phyloP scores from a whole-genome alignment of 176 grass and related monocot species.

The Elymus sibiricus region DNA sequence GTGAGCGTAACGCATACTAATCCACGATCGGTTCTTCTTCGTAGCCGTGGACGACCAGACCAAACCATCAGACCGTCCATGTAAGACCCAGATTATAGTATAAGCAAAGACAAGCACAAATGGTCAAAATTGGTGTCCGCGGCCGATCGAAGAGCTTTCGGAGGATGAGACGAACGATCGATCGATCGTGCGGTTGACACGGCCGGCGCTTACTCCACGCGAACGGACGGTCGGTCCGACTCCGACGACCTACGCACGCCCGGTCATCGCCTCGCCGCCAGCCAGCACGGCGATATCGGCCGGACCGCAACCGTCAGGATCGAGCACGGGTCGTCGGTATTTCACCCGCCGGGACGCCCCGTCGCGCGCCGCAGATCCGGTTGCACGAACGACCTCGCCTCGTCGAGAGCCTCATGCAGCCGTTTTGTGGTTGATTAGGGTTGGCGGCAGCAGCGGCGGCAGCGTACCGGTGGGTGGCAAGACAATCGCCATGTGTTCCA shows the following conservation, averaged over 20 bases:
- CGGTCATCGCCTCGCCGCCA: not conserved
- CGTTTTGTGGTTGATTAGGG: not conserved
- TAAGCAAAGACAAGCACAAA: not conserved
- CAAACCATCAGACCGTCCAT: not conserved
- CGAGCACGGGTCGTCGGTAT: not conserved
- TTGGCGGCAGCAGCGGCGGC: not conserved
- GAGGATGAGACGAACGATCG: not conserved
- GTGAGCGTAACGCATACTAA: not conserved
- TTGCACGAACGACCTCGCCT: not conserved
- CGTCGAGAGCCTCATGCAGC: not conserved
- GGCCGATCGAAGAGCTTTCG: not conserved
- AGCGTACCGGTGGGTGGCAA: not conserved
- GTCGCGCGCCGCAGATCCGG: not conserved
- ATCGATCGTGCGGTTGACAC: not conserved
- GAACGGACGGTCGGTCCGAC: not conserved
- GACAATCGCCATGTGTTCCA: not conserved
- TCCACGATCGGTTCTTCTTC: not conserved
- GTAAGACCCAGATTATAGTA: not conserved
- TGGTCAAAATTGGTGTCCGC: not conserved
- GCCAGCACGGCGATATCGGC: not conserved
- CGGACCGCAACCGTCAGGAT: not conserved
- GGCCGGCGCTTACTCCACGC: not conserved
- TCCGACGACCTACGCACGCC: not conserved
- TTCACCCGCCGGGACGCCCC: not conserved
- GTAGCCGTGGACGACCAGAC: constrained; percentile 16